These are phyloP conservation scores for Penicillium sp. DNA, from an alignment of 2,329 filamentous ascomycete species.

Conservation along the genomic window DNA sequence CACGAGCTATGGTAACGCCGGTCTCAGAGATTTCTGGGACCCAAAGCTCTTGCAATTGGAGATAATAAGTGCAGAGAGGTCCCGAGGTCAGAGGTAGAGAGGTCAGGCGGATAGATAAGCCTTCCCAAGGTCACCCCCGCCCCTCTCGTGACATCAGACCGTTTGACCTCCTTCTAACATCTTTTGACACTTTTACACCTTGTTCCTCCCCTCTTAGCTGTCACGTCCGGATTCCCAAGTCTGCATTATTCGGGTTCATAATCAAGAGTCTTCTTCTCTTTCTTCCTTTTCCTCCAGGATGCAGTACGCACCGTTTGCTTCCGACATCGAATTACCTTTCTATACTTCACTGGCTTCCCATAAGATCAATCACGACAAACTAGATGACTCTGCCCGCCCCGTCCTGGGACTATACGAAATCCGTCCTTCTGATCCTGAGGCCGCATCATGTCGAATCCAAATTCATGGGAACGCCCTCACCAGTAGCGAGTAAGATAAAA, in stretches of 20 bases:
- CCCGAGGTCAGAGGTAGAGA: too few relatives aligned
- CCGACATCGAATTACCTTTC: constrained; percentile 90
- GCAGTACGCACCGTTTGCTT: constrained; percentile 81
- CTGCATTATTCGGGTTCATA: neutral
- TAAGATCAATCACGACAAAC: constrained; percentile 94
- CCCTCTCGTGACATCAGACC: neutral
- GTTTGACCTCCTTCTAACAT: neutral
- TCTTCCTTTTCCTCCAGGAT: constrained; percentile 31
- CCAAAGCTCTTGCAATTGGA: too few relatives aligned
- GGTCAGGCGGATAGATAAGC: neutral
- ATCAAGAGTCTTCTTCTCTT: neutral
- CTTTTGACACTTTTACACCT: neutral
- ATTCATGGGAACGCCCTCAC: constrained; percentile 79
- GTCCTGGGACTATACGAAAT: constrained; percentile 85
- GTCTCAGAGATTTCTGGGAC: too few relatives aligned
- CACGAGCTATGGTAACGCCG: too few relatives aligned
- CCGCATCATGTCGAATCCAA: constrained; percentile 78
- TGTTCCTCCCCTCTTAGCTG: neutral
- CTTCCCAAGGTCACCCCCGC: neutral
- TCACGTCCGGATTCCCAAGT: neutral
- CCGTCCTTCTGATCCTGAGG: constrained; percentile 59
- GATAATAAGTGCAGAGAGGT: too few relatives aligned
- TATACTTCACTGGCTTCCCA: constrained; percentile 83
- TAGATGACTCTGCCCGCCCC: constrained; percentile 82
- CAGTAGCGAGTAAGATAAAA: constrained; percentile 61